Evolutionary conservation across 257 asterid species (phyloP).

Genomic region (Prunella vulgaris): DNA sequence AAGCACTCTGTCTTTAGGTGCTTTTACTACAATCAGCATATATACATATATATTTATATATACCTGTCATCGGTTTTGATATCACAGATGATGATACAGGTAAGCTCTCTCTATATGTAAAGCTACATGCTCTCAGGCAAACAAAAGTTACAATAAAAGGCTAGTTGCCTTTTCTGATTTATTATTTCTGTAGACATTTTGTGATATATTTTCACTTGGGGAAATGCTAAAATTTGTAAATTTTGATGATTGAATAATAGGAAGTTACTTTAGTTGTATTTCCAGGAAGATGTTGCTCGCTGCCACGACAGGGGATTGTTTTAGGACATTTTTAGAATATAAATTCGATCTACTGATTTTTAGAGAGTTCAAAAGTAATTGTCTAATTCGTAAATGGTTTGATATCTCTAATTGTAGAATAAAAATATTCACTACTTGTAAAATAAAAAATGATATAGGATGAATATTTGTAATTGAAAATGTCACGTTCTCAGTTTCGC

Average conservation of each 20-base stretch:
- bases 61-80: constrained; percentile 20
- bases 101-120: constrained; percentile 2
- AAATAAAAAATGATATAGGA: too few species aligned
- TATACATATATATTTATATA: background rate
- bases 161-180: background rate
- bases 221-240: background rate
- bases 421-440: too few species aligned
- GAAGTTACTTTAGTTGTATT: background rate
- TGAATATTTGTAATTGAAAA: too few species aligned
- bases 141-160: background rate
- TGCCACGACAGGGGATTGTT: background rate
- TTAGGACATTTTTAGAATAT: too few species aligned
- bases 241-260: background rate
- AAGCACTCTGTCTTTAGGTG: background rate
- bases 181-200: background rate
- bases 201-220: background rate
- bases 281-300: background rate
- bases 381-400: too few species aligned
- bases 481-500: too few species aligned
- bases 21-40: background rate
- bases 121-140: background rate
- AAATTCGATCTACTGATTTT: too few species aligned
- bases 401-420: too few species aligned
- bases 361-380: too few species aligned
- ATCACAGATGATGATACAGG: constrained; percentile 14